phyloP scores from a whole-genome alignment of 2,329 filamentous ascomycete species.

The Leptosphaerulina australis region DNA sequence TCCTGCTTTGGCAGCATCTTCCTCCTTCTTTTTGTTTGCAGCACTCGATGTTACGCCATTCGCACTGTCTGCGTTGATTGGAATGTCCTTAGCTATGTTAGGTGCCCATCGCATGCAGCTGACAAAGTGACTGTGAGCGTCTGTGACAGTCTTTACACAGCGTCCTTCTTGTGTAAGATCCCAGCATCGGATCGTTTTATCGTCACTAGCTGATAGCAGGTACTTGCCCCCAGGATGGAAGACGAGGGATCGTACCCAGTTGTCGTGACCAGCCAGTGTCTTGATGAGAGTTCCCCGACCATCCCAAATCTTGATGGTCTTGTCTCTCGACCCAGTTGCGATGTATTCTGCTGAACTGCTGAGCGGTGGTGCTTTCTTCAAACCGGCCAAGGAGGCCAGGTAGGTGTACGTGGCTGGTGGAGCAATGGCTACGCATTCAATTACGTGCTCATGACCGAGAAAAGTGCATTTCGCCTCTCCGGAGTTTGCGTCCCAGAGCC shows the following conservation, averaged over 20 bases:
- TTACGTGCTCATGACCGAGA: constrained; percentile 82
- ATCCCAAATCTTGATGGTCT: constrained; percentile 90
- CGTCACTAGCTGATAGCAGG: constrained; percentile 82
- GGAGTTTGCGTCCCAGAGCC: constrained; percentile 82
- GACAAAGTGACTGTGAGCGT: constrained; percentile 83
- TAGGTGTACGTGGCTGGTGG: constrained; percentile 79
- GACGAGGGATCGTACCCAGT: constrained; percentile 85
- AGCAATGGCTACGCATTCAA: constrained; percentile 87
- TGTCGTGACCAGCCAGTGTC: constrained; percentile 86
- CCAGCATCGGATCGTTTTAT: constrained; percentile 94
- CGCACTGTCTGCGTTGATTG: constrained; percentile 49
- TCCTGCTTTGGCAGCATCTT: constrained; percentile 60
- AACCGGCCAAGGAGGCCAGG: constrained; percentile 75
- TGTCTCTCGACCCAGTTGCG: constrained; percentile 87
- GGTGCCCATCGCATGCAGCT: constrained; percentile 89
- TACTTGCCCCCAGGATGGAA: constrained; percentile 95
- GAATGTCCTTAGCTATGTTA: constrained; percentile 67
- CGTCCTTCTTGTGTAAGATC: constrained; percentile 89
- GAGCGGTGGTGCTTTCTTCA: constrained; percentile 79
- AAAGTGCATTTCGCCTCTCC: constrained; percentile 79
- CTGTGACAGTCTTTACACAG: constrained; percentile 80
- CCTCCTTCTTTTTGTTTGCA: constrained; percentile 58
- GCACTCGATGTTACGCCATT: constrained; percentile 54
- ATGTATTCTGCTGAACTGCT: constrained; percentile 83
- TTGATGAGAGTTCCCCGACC: constrained; percentile 82